Evolutionary conservation across 177 flowering plant genomes (phyloP).

Genomic region (Vitis hybrid): DNA sequence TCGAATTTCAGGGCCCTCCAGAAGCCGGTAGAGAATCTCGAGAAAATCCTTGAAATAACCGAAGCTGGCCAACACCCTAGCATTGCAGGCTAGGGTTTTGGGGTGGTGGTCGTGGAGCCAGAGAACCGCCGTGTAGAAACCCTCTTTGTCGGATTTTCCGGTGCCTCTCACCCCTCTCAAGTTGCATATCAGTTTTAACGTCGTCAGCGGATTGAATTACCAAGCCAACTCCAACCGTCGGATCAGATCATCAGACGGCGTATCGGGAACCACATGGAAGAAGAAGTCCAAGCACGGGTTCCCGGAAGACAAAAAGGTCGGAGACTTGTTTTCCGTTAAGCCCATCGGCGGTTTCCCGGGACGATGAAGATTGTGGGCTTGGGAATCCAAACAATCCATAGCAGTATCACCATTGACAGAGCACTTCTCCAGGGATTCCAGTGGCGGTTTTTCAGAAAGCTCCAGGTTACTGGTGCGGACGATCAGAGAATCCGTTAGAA

Average conservation of each 20-base stretch:
- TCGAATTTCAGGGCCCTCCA: slow-evolving; percentile 40
- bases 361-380: too few relatives aligned
- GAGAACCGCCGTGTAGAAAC: slow-evolving; percentile 51
- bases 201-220: slow-evolving; percentile 36
- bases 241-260: slow-evolving; percentile 33
- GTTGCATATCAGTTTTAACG: slow-evolving; percentile 53
- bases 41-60: slow-evolving; percentile 64
- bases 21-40: slow-evolving; percentile 50
- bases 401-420: too few relatives aligned
- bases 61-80: slow-evolving; percentile 33
- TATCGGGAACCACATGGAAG: slow-evolving; percentile 56
- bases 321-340: slow-evolving; percentile 42
- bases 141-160: slow-evolving; percentile 60
- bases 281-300: slow-evolving; percentile 69
- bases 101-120: slow-evolving; percentile 63
- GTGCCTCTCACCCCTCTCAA: slow-evolving; percentile 65
- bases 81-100: slow-evolving; percentile 48
- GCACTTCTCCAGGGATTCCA: too few relatives aligned
- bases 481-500: too few relatives aligned
- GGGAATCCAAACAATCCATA: too few relatives aligned
- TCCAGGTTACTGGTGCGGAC: too few relatives aligned
- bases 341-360: slow-evolving; percentile 23
- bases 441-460: too few relatives aligned
- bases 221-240: slow-evolving; percentile 36
- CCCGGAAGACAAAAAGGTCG: slow-evolving; percentile 49